Conservation (phyloP, 352 stramenopile species). For the Phytophthora pini region DNA sequence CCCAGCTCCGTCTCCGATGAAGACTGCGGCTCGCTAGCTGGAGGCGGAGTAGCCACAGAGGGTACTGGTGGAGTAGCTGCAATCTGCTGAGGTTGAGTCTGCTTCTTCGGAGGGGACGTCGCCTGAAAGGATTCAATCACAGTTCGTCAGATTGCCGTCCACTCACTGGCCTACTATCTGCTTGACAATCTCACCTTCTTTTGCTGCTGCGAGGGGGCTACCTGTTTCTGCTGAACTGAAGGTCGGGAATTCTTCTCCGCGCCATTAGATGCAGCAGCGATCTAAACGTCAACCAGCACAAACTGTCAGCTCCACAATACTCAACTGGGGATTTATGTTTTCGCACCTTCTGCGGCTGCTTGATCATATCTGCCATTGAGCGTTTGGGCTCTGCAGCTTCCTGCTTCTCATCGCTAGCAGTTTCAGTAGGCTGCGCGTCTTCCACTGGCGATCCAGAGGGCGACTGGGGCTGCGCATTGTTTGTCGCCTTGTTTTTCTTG, state of each 20-base stretch:
- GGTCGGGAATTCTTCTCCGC: slow-evolving; percentile 20
- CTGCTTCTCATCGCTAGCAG: slow-evolving; percentile 11
- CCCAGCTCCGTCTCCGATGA: slow-evolving; percentile 48
- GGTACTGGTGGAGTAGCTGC: slow-evolving; percentile 2
- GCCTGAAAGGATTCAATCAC: slow-evolving; percentile 14
- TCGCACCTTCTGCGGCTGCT: slow-evolving; percentile 27
- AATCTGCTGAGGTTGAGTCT: slow-evolving; percentile 27
- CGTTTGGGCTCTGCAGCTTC: slow-evolving; percentile 9
- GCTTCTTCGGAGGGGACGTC: slow-evolving; percentile 22
- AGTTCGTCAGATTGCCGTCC: slow-evolving; percentile 11
- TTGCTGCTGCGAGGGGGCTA: slow-evolving; percentile 19
- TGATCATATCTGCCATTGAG: slow-evolving; percentile 25
- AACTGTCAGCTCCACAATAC: too few species aligned
- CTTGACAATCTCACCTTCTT: slow-evolving; percentile 25
- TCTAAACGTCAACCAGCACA: slow-evolving; percentile 4
- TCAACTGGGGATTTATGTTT: background rate
- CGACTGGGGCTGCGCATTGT: slow-evolving; percentile 17
- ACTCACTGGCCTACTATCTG: background rate
- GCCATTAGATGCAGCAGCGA: slow-evolving; percentile 7
- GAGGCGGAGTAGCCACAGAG: slow-evolving; percentile 1
- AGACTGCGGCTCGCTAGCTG: slow-evolving; percentile 19
- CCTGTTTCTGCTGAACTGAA: slow-evolving; percentile 8
- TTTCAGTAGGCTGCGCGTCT: slow-evolving; percentile 11
- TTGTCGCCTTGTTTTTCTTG: slow-evolving; percentile 40
- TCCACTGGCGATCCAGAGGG: slow-evolving; percentile 19